Base-by-base conservation (phyloP, 371 early-diverging fungal genomes). In the Apophysomyces trapeziformis region DNA sequence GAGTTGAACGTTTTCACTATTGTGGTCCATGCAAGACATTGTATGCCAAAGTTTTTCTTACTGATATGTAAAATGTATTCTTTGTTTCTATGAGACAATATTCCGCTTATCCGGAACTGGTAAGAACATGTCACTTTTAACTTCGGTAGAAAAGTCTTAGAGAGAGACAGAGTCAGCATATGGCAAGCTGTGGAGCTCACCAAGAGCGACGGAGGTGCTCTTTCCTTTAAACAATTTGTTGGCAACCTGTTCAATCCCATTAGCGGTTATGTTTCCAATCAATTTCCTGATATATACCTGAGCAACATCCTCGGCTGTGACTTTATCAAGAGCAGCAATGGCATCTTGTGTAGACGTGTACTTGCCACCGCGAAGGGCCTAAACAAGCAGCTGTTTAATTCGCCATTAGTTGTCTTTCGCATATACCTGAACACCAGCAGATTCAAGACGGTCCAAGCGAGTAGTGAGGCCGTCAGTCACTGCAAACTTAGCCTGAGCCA, bases 401-500 rank as follows among this genome's bases (percentile, higher is more conserved):
- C 38, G 13, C 36, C 37, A 5, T 13, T 36, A 2, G 32, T 26
- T 26, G 32, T 26, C 14, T 21, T 45, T 36, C 12, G 16, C 16
- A 44, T 60, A 60, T 73, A 80, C 85, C 65, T 85, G 81, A 67
- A 64, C 72, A 79, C 82, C 84, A 57, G 76, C 73, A 21, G 78
- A 66, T 62, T 82, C 77, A 57, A 77, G 70, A 70, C 78, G 83
- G 46, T 87, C 85, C 61, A 83, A 83, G 61, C 91, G 88, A 66
- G 85, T 85, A 44, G 87, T 88, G 71, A 80, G 73, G 39, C 81
- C 74, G 59, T 87, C 76, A 57, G 93, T 92, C 38, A 86, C 78
- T 69, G 92, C 93, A 67, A 93, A 88, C 77, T 90, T 89, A 73
- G 96, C 95, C 67, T 90, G 89, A 66, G 95, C 93, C 77, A 93